Conservation (phyloP, 768 basidiomycete species). For the Agrocybe pediades region DNA sequence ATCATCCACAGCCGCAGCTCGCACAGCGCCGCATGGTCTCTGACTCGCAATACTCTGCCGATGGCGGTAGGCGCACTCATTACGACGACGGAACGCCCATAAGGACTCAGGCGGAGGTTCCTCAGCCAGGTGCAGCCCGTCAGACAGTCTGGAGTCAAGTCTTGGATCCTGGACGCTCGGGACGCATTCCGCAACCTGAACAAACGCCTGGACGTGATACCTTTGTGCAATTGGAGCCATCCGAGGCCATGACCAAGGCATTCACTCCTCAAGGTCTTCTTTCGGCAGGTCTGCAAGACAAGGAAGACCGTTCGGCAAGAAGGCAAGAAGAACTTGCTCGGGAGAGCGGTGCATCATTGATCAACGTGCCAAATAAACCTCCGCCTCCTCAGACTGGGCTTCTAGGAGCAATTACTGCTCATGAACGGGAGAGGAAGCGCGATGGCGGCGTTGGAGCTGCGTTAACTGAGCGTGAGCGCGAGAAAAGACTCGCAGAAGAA, state of each 20-base stretch:
- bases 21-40: slow-evolving; percentile 48
- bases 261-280: slow-evolving; percentile 94
- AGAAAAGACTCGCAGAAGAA: slow-evolving; percentile 89
- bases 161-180: slow-evolving; percentile 65
- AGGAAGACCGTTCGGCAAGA: slow-evolving; percentile 94
- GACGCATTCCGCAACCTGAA: slow-evolving; percentile 40
- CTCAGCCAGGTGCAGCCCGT: slow-evolving; percentile 54
- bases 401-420: slow-evolving; percentile 93
- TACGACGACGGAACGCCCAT: slow-evolving; percentile 56
- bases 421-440: slow-evolving; percentile 91
- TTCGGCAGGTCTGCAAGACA: slow-evolving; percentile 93
- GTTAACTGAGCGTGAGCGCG: slow-evolving; percentile 92
- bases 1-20: slow-evolving; percentile 37
- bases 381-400: slow-evolving; percentile 94
- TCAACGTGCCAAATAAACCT: slow-evolving; percentile 95
- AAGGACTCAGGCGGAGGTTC: slow-evolving; percentile 57
- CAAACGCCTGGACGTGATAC: slow-evolving; percentile 50
- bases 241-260: slow-evolving; percentile 85
- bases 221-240: slow-evolving; percentile 73
- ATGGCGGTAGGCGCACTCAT: slow-evolving; percentile 52
- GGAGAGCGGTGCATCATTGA: slow-evolving; percentile 87
- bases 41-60: slow-evolving; percentile 52
- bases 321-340: slow-evolving; percentile 92
- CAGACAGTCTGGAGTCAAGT: slow-evolving; percentile 89
- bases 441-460: slow-evolving; percentile 95